Base-by-base conservation (phyloP, 306 rosid species). In the Rosa multiflora region DNA sequence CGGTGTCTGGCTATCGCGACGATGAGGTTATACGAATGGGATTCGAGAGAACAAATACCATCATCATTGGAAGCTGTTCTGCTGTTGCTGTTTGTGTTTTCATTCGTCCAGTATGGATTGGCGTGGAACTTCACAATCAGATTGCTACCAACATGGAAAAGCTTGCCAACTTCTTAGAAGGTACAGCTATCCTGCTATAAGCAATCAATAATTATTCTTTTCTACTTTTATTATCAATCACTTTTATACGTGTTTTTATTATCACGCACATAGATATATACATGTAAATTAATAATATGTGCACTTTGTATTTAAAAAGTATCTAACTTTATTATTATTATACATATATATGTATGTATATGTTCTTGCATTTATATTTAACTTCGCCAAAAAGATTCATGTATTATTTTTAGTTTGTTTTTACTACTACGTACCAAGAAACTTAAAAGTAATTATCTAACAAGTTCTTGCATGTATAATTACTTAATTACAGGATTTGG, bases 1-100 rank as follows among this genome's bases (percentile, higher is more conserved):
- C 84, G 49, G 76, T 81, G 29, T 75, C 80, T 3, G 76, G 80
- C 62, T 81, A 63, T 26, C 80, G 84, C 2, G 81, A 76, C 3
- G 72, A 81, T 3, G 76, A 81, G n/a, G 64, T 76, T 11, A 23
- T 76, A 17, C 15, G 47, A 9, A 21, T 78, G 72, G 85, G 76
- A 0, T 29, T 26, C 4, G 29, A 73, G 39, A 82, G 85, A 68
- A 4, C 73, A 0, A 13, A 32, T 0, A 56, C 79, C 6, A 67
- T 82, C 14, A 15, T 82, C 56, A 11, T 82, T 0, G 82, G 82
- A 17, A 14, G 82, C 72, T 73, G 5, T 14, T 21, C 11, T 17
- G 35, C 76, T 39, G 74, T 78, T 1, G 11, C 32, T 26, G 55
- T 78, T 0, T 73, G 81, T 47, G 68, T 73, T 26, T 73, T 37